phyloP scores from a whole-genome alignment of 768 basidiomycete genomes.

The Artomyces pyxidatus region DNA sequence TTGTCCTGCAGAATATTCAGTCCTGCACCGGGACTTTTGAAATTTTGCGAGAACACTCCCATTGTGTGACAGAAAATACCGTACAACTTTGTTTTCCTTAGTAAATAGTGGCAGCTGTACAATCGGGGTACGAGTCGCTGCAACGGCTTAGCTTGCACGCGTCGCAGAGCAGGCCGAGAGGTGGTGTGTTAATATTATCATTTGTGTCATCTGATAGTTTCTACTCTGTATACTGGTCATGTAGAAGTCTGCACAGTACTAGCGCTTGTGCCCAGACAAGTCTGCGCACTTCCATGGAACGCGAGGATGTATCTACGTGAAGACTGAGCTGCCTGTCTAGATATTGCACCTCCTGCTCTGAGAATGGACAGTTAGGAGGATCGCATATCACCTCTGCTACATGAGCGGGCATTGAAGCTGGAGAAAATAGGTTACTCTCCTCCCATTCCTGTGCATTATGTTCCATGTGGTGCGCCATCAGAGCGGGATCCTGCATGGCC shows the following conservation, averaged over 20 bases:
- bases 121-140: too few relatives aligned
- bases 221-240: not conserved
- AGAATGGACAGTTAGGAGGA: conserved; percentile 12
- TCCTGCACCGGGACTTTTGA: too few relatives aligned
- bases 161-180: too few relatives aligned
- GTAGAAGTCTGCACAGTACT: not conserved
- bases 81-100: too few relatives aligned
- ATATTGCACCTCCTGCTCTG: conserved; percentile 1
- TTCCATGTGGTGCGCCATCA: conserved; percentile 12
- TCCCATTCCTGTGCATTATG: conserved; percentile 7
- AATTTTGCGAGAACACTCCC: too few relatives aligned
- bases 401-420: not conserved
- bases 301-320: not conserved
- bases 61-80: too few relatives aligned
- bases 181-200: too few relatives aligned
- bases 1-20: too few relatives aligned
- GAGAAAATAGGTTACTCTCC: conserved; percentile 3
- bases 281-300: not conserved
- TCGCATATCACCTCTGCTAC: conserved; percentile 13
- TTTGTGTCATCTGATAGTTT: too few relatives aligned
- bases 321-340: conserved; percentile 1
- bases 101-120: too few relatives aligned
- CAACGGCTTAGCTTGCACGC: too few relatives aligned
- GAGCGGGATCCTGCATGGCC: conserved; percentile 2
- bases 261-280: not conserved